Conservation (phyloP, 306 rosid genomes). For the Castanopsis chinensis region DNA sequence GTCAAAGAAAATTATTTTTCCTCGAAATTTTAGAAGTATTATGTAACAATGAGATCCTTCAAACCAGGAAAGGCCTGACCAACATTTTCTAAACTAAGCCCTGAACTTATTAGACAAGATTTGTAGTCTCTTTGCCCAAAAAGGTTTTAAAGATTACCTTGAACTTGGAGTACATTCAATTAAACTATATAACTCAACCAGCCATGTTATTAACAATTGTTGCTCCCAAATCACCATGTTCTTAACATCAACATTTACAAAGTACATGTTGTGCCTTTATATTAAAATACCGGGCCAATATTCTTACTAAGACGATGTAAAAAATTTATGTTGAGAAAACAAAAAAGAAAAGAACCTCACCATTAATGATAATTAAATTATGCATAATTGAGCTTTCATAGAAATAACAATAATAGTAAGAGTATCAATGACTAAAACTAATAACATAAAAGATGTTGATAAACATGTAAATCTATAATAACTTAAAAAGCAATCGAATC, state of each 20-base stretch:
- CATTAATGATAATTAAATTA: neutral
- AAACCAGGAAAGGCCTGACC: no score
- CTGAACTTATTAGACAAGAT: no score
- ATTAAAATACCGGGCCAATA: neutral
- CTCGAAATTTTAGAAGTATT: no score
- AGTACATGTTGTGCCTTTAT: neutral
- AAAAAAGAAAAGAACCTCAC: neutral
- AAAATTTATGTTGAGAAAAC: no score
- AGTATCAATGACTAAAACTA: neutral
- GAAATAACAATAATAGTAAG: neutral
- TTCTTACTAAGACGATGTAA: no score
- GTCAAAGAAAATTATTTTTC: no score
- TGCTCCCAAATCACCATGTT: neutral
- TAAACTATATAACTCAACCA: neutral
- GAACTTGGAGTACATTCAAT: no score
- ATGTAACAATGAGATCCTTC: no score
- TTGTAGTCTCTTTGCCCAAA: no score
- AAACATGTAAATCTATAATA: conserved; percentile 10
- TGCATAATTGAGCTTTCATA: neutral
- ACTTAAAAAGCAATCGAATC: no score
- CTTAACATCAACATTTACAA: neutral
- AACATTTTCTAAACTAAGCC: no score
- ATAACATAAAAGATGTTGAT: neutral
- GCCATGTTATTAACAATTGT: neutral
- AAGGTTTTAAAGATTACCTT: no score